Percentiles rank a stretch among this genome's conserved stretches.
phyloP scores from a whole-genome alignment of 129 eudicot species.

The Smallanthus sonchifolius region DNA sequence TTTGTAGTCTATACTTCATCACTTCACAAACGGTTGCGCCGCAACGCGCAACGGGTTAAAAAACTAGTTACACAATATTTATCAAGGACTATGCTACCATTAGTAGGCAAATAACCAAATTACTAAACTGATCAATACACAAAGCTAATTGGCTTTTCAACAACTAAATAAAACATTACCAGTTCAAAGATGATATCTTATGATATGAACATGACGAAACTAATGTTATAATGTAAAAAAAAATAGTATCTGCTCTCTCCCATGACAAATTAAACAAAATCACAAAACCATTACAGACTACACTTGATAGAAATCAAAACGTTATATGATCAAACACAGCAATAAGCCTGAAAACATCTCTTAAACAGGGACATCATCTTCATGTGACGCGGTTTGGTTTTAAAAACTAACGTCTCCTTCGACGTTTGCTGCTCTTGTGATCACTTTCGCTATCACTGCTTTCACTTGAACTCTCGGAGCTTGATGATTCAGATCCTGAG shows the following conservation, averaged over 20 bases:
- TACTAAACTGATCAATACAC: no score
- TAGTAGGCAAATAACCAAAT: no score
- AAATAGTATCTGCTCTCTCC: constrained; percentile 4
- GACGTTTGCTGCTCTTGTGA: constrained; percentile 38
- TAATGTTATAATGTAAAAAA: not conserved
- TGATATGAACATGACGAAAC: not conserved
- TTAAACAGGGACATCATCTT: not conserved
- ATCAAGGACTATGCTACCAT: no score
- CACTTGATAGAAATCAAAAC: constrained; percentile 14
- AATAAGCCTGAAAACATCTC: not conserved
- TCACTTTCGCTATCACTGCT: constrained; percentile 45
- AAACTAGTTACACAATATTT: no score
- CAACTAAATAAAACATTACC: no score
- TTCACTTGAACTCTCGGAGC: constrained; percentile 46
- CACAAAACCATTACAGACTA: constrained; percentile 23
- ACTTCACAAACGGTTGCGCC: no score
- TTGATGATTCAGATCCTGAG: constrained; percentile 53
- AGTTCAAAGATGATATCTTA: not conserved
- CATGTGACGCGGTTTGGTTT: not conserved
- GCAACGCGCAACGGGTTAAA: no score
- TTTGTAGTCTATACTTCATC: no score
- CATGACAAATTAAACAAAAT: constrained; percentile 9
- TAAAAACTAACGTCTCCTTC: constrained; percentile 33
- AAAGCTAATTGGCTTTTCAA: no score
- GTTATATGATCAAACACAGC: not conserved